Evolutionary conservation across 2,329 filamentous ascomycete species (phyloP).

Genomic region (Neonectria magnoliae): DNA sequence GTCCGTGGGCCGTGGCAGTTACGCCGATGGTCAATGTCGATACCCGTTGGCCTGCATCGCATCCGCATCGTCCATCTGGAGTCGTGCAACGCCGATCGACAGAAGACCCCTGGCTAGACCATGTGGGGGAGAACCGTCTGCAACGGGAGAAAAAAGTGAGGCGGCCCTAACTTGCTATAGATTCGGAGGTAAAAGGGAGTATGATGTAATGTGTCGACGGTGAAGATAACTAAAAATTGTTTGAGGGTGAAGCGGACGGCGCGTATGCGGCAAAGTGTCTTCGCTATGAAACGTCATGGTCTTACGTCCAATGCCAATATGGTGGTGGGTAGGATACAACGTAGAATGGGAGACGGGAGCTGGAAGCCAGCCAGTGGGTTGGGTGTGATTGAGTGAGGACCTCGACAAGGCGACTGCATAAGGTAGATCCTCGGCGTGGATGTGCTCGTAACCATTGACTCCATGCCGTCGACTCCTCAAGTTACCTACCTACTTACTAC

Average conservation of each 20-base stretch:
- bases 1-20: slow-evolving; percentile 5
- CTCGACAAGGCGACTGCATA: neutral
- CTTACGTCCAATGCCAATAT: neutral
- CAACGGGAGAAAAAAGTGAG: slow-evolving; percentile 19
- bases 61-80: slow-evolving; percentile 25
- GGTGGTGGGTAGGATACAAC: neutral
- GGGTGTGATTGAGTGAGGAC: too few species aligned
- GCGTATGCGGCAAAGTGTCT: neutral
- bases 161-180: neutral
- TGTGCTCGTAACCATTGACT: too few species aligned
- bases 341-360: neutral
- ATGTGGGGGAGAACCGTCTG: neutral
- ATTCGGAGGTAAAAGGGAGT: neutral
- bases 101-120: neutral
- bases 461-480: too few species aligned
- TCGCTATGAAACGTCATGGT: neutral
- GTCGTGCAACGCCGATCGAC: slow-evolving; percentile 29
- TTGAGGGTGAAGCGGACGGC: neutral
- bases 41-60: slow-evolving; percentile 29
- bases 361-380: neutral
- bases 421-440: too few species aligned
- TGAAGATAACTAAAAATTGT: neutral
- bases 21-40: slow-evolving; percentile 25
- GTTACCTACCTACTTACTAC: too few species aligned
- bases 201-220: neutral